Evolutionary conservation across 768 basidiomycete genomes (phyloP), one percentile per base, ranked within the genome.

Genomic region (Vararia minispora): DNA sequence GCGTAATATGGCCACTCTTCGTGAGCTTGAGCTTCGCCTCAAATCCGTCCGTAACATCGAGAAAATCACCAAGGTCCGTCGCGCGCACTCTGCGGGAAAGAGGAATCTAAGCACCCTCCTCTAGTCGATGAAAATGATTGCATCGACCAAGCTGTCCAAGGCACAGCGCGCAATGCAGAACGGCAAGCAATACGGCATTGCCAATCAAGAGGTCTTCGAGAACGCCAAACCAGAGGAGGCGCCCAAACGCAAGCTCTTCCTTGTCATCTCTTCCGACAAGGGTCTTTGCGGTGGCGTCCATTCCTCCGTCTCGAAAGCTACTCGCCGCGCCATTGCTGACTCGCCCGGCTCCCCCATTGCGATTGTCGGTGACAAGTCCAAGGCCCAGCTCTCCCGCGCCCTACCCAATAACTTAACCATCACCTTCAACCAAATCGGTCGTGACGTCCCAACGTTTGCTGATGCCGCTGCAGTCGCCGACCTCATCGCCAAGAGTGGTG

Each of bases 221-320:
- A 73, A 94, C 62, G 65, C 79, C 6, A 58, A 75, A 20, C 66
- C 80, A 10, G 83, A 87, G 55, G 67, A 73, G 28, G 66, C 77
- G 16, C 67, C 75, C 31, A 69, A 78, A 54, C 77, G 74, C 58
- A 86, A 84, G 57, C 88, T 98, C 49, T 91, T 94, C 69, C 59
- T 98, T 49, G 88, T 92, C 58, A 63, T 95, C 55, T 95, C 94
- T 32, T 97, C 94, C 39, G 94, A 98, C 79, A 91, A 92, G 66
- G 94, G 95, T 65, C 87, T 99, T 41, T 99, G 94, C 57, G 94
- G 95, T 65, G 94, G 95, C 72, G 94, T 99, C 54, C 94, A 98
- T 70, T 98, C 94, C 28, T 90, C 89, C 38, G 87, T 98, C 56
- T 72, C 83, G 50, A 95, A 97, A 64, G 76, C 78, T 40, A 85